Conservation (phyloP, 805 yeast species). For the Osmozyma mogii region DNA sequence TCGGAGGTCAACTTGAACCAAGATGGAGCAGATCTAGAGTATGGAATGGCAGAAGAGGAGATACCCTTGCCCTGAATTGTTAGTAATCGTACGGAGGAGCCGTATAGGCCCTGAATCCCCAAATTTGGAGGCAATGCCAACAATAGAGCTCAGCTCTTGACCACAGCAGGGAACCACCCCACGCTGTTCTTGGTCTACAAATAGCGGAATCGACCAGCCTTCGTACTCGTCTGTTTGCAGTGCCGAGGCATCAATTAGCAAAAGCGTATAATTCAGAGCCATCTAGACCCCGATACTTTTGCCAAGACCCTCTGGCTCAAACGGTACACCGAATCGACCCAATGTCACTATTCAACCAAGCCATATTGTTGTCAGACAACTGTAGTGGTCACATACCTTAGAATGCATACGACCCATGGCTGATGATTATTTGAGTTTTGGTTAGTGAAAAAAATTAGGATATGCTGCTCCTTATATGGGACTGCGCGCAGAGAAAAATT, state of each 20-base stretch:
- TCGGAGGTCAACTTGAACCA: constrained; percentile 98
- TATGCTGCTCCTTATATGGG: constrained; percentile 6
- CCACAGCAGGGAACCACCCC: constrained; percentile 10
- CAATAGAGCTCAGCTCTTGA: not conserved
- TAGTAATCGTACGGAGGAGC: constrained; percentile 7
- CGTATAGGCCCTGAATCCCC: too few relatives aligned
- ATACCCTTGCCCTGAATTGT: constrained; percentile 90
- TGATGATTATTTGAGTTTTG: constrained; percentile 43
- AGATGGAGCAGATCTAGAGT: constrained; percentile 97
- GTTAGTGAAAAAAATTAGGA: constrained; percentile 8
- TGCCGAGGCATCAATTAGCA: constrained; percentile 12
- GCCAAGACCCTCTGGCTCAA: constrained; percentile 21
- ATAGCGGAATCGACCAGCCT: constrained; percentile 49
- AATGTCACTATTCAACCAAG: constrained; percentile 16
- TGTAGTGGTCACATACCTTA: constrained; percentile 58
- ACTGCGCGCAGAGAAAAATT: constrained; percentile 18
- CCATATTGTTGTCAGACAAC: constrained; percentile 7
- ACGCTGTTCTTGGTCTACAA: constrained; percentile 15
- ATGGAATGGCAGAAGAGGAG: constrained; percentile 97
- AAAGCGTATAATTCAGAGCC: constrained; percentile 4
- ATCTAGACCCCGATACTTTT: constrained; percentile 13
- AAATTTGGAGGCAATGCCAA: too few relatives aligned
- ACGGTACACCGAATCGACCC: constrained; percentile 19
- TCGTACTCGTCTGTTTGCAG: constrained; percentile 3
- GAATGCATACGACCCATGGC: constrained; percentile 99